Evolutionary conservation across 176 grass and related monocot genomes (phyloP).

Genomic region (Aegilops tauschii): DNA sequence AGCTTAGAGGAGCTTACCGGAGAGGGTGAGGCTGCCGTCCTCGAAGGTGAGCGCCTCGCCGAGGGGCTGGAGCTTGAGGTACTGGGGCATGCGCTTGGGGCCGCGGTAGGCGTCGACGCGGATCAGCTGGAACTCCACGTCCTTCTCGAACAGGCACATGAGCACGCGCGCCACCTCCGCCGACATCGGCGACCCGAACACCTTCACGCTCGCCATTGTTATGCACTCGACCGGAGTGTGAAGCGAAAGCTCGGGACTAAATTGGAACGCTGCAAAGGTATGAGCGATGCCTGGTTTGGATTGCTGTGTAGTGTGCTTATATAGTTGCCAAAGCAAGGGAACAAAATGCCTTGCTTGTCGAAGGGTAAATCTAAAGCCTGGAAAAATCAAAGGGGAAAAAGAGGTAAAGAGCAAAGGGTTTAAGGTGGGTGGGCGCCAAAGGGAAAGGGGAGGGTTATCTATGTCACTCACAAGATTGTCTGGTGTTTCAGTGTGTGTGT

Average conservation of each 20-base stretch:
- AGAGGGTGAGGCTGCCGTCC: constrained; percentile 69
- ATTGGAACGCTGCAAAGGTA: neutral
- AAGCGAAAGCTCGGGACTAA: neutral
- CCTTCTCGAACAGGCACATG: constrained; percentile 95
- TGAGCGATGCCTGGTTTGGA: neutral
- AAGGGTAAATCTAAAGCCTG: constrained; percentile 49
- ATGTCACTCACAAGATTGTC: constrained; percentile 7
- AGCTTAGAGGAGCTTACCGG: constrained; percentile 34
- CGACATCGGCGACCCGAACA: constrained; percentile 85
- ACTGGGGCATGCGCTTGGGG: constrained; percentile 64
- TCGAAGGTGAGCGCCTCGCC: constrained; percentile 97
- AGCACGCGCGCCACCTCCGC: constrained; percentile 88
- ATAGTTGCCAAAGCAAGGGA: constrained; percentile 27
- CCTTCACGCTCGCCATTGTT: constrained; percentile 60
- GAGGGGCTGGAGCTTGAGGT: constrained; percentile 83
- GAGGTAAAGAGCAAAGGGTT: constrained; percentile 48
- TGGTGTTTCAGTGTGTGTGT: neutral
- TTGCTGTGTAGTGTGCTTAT: constrained; percentile 26
- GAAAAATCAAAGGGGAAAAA: constrained; percentile 30
- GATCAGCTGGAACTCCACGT: constrained; percentile 91
- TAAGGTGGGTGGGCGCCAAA: constrained; percentile 28
- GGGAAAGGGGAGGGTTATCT: constrained; percentile 30
- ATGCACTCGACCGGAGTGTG: neutral
- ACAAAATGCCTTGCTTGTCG: constrained; percentile 68
- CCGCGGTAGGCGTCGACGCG: constrained; percentile 87